Base-by-base conservation (phyloP, 306 rosid genomes). In the Acacia crassicarpa region DNA sequence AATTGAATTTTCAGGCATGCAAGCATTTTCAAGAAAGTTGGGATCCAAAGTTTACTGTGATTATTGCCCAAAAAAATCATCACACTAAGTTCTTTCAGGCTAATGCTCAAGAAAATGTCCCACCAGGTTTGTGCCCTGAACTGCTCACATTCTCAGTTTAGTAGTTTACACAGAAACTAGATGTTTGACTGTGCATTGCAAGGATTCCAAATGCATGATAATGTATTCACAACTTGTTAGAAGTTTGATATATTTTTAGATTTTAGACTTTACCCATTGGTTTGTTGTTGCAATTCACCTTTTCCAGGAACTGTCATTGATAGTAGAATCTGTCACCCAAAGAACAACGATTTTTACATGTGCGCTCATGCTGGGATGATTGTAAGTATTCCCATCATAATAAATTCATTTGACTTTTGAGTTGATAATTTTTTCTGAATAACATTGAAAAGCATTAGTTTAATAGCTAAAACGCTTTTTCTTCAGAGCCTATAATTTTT, bases 341-440 rank as follows among this genome's bases (percentile, higher is more conserved):
- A 33, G 71, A 71, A 76, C 67, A 87, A 79, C 76, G 90, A 87
- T 44, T 87, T 87, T 32, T 84, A 87, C 62, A 45, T 87, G 76
- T 87, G 86, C 79, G 88, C 88, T 46, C 90, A 84, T 44, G 84
- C 81, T 40, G 88, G 90, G 22, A 44, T 35, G 54, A 84, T 87
- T 63, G 90, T 82, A 66, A 75, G 90, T 76, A 54, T 56, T 67
- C 14, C 79, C n/a, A 9, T 69, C 56, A 40, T 41, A 82, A 25
- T 67, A 25, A 15, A 61, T 61, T 78, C n/a, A 71, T 20, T 1
- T 20, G 19, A 27, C 20, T 74, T 16, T 45, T 19, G 20, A 9
- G 35, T 27, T 13, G 7, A 12, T 30, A 49, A 23, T 63, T 25
- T 72, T 49, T 17, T 5, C 49, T 74, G 15, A 16, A 72, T 51